These are phyloP conservation scores for Arthrinium phaeospermum DNA, from an alignment of 2,329 filamentous ascomycete genomes.

Conservation along the genomic window DNA sequence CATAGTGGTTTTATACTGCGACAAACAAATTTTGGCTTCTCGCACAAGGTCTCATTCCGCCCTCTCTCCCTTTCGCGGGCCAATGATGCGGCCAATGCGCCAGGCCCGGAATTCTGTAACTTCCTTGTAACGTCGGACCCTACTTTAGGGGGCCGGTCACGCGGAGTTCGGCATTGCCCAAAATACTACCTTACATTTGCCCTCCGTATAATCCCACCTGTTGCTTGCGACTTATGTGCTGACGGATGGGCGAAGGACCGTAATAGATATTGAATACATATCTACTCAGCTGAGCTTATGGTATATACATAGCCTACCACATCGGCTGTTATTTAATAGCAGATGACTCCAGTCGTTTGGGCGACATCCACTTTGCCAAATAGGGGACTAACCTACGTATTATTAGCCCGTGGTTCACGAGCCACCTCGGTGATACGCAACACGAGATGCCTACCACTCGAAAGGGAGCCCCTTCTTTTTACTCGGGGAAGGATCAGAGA, in stretches of 20 bases:
- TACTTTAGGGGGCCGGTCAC: background rate
- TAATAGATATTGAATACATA: too few species aligned
- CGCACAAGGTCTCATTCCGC: background rate
- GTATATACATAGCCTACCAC: background rate
- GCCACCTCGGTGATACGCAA: background rate
- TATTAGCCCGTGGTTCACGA: background rate
- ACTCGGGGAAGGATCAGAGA: background rate
- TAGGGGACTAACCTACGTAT: background rate
- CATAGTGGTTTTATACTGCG: background rate
- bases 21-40: background rate
- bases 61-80: background rate
- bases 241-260: too few species aligned
- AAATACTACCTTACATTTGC: background rate
- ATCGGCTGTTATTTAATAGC: background rate
- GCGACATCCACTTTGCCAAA: background rate
- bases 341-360: background rate
- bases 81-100: slow-evolving; percentile 1
- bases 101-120: slow-evolving; percentile 13
- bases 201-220: too few species aligned
- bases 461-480: background rate
- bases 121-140: background rate
- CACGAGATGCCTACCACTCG: background rate
- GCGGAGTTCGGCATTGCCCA: background rate
- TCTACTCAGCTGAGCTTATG: background rate
- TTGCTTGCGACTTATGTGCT: background rate